Base-by-base conservation (phyloP, 139 green algal species). In the Pedinophyceae sp. region DNA sequence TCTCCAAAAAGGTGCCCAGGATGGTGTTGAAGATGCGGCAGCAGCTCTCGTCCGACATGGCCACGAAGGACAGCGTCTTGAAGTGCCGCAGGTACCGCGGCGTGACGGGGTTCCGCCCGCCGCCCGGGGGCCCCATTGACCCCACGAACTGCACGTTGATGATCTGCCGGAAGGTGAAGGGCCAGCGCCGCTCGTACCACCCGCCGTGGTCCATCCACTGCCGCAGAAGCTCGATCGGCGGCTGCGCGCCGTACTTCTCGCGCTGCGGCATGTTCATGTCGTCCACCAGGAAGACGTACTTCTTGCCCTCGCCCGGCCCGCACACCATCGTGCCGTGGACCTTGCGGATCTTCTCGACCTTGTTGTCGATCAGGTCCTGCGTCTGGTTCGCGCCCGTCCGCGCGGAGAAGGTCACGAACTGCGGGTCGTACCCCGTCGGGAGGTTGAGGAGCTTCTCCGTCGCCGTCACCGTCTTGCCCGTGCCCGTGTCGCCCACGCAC, bases 401-500 rank as follows among this genome's bases (percentile, higher is more conserved):
- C 10, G 81, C 81, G 26, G 59, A 75, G 72, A 89, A 87, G 2
- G 79, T 89, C 64, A 87, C 72, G 59, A 88, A 84, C 17, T 86
- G 41, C 3, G 80, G 77, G 48, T 73, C 48, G 30, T 81, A 72
- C 50, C 78, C 54, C 3, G 61, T 28, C 3, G 65, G 63, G 72
- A 87, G 59, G 58, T 73, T 78, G 23, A 75, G 61, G 39, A 89
- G 72, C 69, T 83, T 86, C 65, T 80, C 68, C 26, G 51, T 52
- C 24, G 88, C 53, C 27, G 68, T 82, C 40, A 88, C 68, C 15
- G 81, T 86, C 74, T 89, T 89, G 39, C 81, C 81, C 0, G 81
- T 89, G 54, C 81, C 81, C n/a, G 81, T 89, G 46, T 86, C 75
- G 27, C 81, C 81, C n/a, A 89, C 81, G 27, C 67, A 79, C 52